Conservation (phyloP, 192 early-diverging fungal genomes). For the Pecoramyces ruminantium region DNA sequence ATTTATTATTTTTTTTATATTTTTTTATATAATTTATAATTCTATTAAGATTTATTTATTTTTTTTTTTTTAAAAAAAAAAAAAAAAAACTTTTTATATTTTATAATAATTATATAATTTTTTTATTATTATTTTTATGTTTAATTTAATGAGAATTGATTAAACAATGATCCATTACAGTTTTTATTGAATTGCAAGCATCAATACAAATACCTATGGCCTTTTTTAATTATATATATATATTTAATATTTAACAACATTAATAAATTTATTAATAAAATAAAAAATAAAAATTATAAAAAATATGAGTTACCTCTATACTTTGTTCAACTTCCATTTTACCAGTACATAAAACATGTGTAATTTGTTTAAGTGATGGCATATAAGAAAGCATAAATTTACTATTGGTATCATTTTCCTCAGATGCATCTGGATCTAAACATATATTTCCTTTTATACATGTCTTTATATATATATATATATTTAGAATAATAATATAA, state of each 20-base stretch:
- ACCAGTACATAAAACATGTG: constrained; percentile 58
- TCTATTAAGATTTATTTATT: too few species aligned
- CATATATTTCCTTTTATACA: constrained; percentile 9
- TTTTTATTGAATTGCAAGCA: not conserved
- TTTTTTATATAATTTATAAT: too few species aligned
- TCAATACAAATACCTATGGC: not conserved
- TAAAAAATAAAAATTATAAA: not conserved
- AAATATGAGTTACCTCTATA: constrained; percentile 22
- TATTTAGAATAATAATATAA: too few species aligned
- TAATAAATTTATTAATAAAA: too few species aligned
- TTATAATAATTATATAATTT: not conserved
- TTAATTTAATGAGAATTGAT: not conserved
- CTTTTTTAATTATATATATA: too few species aligned
- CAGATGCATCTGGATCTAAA: constrained; percentile 30
- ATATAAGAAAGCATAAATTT: constrained; percentile 55
- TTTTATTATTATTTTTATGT: too few species aligned
- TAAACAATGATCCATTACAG: not conserved
- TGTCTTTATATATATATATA: not conserved
- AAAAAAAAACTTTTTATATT: not conserved
- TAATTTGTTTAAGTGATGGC: constrained; percentile 62
- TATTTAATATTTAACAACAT: too few species aligned
- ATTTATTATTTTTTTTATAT: too few species aligned
- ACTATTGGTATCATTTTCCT: constrained; percentile 44
- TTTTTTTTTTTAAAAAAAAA: too few species aligned
- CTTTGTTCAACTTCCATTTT: constrained; percentile 24